phyloP scores from a whole-genome alignment of 148 eudicot genomes.

The Camellia lanceoleosa region DNA sequence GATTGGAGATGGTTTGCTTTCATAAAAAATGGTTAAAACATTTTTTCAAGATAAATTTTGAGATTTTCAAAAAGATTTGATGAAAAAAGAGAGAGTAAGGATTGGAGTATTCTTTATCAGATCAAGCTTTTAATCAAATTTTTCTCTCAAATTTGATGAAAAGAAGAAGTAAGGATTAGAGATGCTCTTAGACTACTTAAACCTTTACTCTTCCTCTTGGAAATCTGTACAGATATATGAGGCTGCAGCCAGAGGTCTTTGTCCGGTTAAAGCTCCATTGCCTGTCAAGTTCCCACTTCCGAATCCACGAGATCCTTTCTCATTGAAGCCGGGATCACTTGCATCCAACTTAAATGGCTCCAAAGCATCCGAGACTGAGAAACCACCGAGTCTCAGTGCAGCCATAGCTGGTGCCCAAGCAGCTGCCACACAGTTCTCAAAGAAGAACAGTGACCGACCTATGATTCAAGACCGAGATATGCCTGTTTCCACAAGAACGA shows the following conservation, averaged over 20 bases:
- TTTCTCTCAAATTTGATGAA: no score
- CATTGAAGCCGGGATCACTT: conserved; percentile 63
- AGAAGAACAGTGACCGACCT: conserved; percentile 21
- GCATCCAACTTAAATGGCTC: conserved; percentile 20
- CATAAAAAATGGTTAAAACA: no score
- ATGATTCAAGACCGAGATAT: conserved; percentile 10
- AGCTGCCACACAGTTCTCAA: conserved; percentile 64
- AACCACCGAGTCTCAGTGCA: conserved; percentile 43
- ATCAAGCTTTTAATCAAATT: no score
- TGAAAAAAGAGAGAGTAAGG: no score
- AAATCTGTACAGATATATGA: conserved; percentile 39
- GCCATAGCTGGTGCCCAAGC: conserved; percentile 70
- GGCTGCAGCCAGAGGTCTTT: conserved; percentile 49
- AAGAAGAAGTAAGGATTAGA: no score
- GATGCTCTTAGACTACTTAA: background rate
- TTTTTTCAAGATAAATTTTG: no score
- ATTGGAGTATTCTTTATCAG: no score
- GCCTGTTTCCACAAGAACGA: conserved; percentile 52
- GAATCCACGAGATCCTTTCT: conserved; percentile 47
- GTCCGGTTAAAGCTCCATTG: conserved; percentile 33
- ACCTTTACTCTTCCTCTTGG: background rate
- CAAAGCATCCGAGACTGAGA: conserved; percentile 27
- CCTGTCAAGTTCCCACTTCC: conserved; percentile 54
- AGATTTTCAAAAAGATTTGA: no score
- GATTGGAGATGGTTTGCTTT: no score